Conservation (phyloP, 208 protist species). For the Trypanosoma grayi region DNA sequence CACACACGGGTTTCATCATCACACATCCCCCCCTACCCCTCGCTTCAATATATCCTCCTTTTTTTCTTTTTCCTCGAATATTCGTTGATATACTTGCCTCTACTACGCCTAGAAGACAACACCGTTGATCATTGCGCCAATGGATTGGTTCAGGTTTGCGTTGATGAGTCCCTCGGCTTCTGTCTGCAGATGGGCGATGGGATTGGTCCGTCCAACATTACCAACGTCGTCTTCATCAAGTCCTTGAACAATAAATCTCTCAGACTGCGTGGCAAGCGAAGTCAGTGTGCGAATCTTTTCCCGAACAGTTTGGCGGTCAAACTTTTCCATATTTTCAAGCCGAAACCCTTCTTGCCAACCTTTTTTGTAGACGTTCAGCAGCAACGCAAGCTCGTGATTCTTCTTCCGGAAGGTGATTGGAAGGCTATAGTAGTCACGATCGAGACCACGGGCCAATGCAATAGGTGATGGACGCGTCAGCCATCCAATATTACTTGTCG, state of each 20-base stretch:
- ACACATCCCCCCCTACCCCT: not conserved
- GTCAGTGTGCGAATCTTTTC: conserved; percentile 74
- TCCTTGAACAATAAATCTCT: conserved; percentile 82
- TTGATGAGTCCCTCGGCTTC: conserved; percentile 78
- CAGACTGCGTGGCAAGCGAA: conserved; percentile 65
- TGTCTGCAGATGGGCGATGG: conserved; percentile 72
- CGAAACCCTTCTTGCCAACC: conserved; percentile 98
- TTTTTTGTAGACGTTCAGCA: conserved; percentile 99
- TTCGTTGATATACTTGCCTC: not conserved
- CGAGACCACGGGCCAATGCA: conserved; percentile 97
- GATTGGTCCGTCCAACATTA: conserved; percentile 81
- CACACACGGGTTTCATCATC: no score
- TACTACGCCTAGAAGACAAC: conserved; percentile 70
- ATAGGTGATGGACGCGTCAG: conserved; percentile 98
- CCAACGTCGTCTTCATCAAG: conserved; percentile 86
- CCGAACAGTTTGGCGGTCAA: conserved; percentile 59
- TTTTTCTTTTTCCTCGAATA: conserved; percentile 1
- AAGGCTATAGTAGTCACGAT: conserved; percentile 99
- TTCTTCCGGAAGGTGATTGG: conserved; percentile 99
- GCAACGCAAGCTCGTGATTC: conserved; percentile 99
- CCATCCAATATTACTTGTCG: conserved; percentile 99
- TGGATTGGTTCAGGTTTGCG: conserved; percentile 77
- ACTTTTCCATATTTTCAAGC: conserved; percentile 67
- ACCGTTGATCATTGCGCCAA: conserved; percentile 86
- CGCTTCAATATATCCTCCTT: not conserved